Percentiles rank a stretch among this genome's conserved stretches.
phyloP scores from a whole-genome alignment of 805 yeast genomes.

The Zygosaccharomyces bisporus region DNA sequence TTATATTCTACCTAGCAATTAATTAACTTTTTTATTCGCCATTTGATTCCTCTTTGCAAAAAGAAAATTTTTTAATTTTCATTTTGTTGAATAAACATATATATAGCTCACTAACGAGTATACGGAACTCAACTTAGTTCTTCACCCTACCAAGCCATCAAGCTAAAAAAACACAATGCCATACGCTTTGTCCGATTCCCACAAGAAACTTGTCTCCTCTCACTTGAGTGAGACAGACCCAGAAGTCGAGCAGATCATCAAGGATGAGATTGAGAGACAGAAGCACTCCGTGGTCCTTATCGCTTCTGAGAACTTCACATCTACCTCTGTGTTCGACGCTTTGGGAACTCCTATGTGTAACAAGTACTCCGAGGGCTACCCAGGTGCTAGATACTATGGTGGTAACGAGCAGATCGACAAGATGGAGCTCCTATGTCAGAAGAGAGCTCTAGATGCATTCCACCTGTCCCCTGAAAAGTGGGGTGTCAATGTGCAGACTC shows the following conservation, averaged over 20 bases:
- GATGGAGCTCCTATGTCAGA: constrained; percentile 87
- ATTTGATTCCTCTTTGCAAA: not conserved
- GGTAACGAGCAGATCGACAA: constrained; percentile 96
- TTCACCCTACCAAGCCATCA: constrained; percentile 1
- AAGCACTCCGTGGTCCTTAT: constrained; percentile 88
- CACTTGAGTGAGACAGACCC: constrained; percentile 64
- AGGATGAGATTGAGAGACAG: constrained; percentile 86
- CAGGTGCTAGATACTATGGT: constrained; percentile 98
- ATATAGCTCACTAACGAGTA: not conserved
- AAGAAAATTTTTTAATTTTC: not conserved
- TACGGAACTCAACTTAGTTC: not conserved
- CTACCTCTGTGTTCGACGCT: constrained; percentile 92
- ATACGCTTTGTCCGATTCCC: constrained; percentile 66
- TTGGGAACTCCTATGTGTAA: constrained; percentile 97
- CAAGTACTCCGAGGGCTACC: constrained; percentile 98
- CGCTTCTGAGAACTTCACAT: constrained; percentile 96
- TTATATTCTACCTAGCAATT: not conserved
- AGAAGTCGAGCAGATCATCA: constrained; percentile 67
- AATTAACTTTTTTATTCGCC: not conserved
- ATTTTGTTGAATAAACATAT: not conserved
- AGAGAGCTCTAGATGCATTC: constrained; percentile 91
- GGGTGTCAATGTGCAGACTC: constrained; percentile 97
- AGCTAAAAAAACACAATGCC: constrained; percentile 32
- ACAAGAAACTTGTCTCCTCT: constrained; percentile 62
- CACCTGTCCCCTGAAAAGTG: constrained; percentile 72